Conservation (phyloP, 2,329 filamentous ascomycete genomes). For the Curvularia hawaiiensis region DNA sequence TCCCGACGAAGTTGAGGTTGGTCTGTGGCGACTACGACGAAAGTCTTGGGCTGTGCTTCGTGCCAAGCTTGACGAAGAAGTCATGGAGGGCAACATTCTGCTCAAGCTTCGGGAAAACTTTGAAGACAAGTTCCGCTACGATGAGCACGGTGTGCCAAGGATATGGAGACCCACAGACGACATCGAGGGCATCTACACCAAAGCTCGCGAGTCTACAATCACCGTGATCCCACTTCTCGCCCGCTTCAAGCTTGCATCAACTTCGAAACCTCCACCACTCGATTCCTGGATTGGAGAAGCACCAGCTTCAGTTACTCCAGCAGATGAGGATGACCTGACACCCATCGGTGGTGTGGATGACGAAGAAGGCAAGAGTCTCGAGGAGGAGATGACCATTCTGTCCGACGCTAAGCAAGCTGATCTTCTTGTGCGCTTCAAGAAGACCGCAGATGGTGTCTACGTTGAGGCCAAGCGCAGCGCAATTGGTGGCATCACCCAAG, state of each 20-base stretch:
- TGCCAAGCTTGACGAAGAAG: constrained; percentile 92
- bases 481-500: constrained; percentile 91
- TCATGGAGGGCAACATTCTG: constrained; percentile 95
- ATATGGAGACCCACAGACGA: constrained; percentile 98
- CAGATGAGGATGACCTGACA: constrained; percentile 86
- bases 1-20: constrained; percentile 87
- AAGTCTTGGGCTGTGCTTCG: constrained; percentile 94
- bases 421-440: constrained; percentile 93
- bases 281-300: constrained; percentile 81
- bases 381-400: constrained; percentile 96
- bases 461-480: constrained; percentile 97
- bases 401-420: constrained; percentile 90
- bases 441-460: constrained; percentile 96
- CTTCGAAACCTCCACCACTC: constrained; percentile 78
- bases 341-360: constrained; percentile 95
- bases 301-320: constrained; percentile 73
- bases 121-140: constrained; percentile 98
- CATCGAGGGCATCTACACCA: constrained; percentile 94
- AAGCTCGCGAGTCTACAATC: constrained; percentile 88
- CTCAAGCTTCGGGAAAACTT: constrained; percentile 98
- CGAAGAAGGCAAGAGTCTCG: constrained; percentile 89
- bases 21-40: constrained; percentile 87
- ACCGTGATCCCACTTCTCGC: constrained; percentile 88
- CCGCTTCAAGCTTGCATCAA: constrained; percentile 77
- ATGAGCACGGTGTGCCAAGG: constrained; percentile 89